These are phyloP conservation scores for Vanilla planifolia DNA, from an alignment of 106 monocot genomes.

Conservation along the genomic window DNA sequence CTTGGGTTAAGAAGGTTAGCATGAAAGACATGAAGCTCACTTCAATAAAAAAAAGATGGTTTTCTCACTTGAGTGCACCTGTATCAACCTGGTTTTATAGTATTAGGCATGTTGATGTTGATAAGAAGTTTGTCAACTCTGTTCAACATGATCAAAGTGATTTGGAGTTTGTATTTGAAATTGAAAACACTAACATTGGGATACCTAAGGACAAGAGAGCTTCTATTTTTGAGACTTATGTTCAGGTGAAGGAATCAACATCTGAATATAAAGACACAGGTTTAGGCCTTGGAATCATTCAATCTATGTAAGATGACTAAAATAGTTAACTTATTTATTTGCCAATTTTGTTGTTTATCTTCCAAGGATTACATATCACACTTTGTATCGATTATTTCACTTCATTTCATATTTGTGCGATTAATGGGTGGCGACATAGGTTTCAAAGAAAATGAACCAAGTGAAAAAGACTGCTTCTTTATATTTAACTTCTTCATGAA, in stretches of 20 bases:
- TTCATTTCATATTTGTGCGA: constrained; percentile 43
- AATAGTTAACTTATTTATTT: constrained; percentile 6
- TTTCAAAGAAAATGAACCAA: constrained; percentile 57
- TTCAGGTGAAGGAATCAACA: constrained; percentile 62
- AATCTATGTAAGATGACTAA: constrained; percentile 64
- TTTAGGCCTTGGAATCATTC: constrained; percentile 90
- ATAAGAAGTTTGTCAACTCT: not conserved
- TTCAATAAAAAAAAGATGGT: not conserved
- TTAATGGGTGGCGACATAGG: constrained; percentile 89
- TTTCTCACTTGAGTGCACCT: constrained; percentile 4
- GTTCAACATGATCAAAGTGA: constrained; percentile 12
- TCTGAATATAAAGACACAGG: constrained; percentile 65
- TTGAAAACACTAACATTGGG: constrained; percentile 75
- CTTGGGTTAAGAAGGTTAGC: constrained; percentile 39
- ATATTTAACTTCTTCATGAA: constrained; percentile 77
- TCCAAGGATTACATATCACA: not conserved
- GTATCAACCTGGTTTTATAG: constrained; percentile 13
- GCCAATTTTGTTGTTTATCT: not conserved
- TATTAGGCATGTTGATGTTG: not conserved
- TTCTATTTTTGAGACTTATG: constrained; percentile 85
- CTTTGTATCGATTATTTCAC: not conserved
- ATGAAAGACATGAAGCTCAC: constrained; percentile 8
- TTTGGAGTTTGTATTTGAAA: constrained; percentile 72
- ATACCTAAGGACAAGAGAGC: constrained; percentile 79
- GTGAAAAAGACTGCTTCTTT: constrained; percentile 71